phyloP scores from a whole-genome alignment of 2,329 filamentous ascomycete species.

The Neonectria neomacrospora region DNA sequence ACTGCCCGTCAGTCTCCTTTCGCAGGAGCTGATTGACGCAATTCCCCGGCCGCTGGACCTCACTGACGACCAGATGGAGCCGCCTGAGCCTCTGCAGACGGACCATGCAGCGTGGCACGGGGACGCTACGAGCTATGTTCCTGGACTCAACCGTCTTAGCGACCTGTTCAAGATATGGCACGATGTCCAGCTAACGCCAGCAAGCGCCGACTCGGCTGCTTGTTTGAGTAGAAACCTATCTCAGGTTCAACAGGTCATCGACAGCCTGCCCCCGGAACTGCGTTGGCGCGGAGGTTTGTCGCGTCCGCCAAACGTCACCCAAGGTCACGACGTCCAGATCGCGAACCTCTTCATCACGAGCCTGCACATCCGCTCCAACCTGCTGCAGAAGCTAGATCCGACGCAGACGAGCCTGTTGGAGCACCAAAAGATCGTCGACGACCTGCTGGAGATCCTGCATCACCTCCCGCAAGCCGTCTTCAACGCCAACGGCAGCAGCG shows the following conservation, averaged over 20 bases:
- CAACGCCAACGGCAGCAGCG: conserved; percentile 48
- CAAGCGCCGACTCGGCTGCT: conserved; percentile 16
- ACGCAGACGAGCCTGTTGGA: conserved; percentile 31
- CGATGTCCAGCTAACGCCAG: conserved; percentile 37
- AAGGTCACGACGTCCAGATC: conserved; percentile 51
- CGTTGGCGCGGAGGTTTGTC: conserved; percentile 52
- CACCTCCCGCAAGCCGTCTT: conserved; percentile 49
- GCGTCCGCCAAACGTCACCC: conserved; percentile 43
- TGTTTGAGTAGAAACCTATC: conserved; percentile 28
- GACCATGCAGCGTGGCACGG: conserved; percentile 46
- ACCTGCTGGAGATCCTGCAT: conserved; percentile 50
- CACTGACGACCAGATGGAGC: conserved; percentile 48
- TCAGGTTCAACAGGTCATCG: conserved; percentile 45
- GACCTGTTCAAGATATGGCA: conserved; percentile 51
- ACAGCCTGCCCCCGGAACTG: conserved; percentile 48
- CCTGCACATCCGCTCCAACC: conserved; percentile 50
- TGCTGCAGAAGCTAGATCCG: conserved; percentile 48
- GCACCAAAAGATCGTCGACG: conserved; percentile 49
- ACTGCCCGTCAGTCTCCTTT: conserved; percentile 41
- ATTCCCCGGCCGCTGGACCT: conserved; percentile 43
- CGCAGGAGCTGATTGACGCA: conserved; percentile 35
- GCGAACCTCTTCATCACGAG: conserved; percentile 53
- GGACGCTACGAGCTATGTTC: conserved; percentile 46
- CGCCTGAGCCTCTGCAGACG: neutral
- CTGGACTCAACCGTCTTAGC: conserved; percentile 48